Base-by-base conservation (phyloP, 2,329 filamentous ascomycete species). In the Cladosporium velox region DNA sequence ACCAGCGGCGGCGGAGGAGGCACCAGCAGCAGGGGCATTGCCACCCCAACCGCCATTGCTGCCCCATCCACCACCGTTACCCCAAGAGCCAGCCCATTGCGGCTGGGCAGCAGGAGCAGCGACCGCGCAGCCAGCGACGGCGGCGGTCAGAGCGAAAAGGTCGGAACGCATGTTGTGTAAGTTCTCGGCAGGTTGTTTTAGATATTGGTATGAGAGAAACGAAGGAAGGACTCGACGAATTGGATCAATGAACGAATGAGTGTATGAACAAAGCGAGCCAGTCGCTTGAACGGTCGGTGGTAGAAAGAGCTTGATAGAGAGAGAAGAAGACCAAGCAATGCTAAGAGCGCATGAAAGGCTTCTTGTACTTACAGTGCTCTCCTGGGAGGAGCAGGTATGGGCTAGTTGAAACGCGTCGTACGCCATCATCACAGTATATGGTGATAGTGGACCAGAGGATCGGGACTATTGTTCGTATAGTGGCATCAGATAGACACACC, bases 111-210 rank as follows among this genome's bases (percentile, higher is more conserved):
- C 51, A 64, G 61, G 61, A 57, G 61, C 61, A 4, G 61, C 61
- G 28, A 47, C 61, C 41, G 61, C 61, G 51, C 61, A 64, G 24
- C 61, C 61, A 49, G 61, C 61, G 51, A 64, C 51, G 55, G 61
- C 61, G 61, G 51, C 61, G 34, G 61, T 64, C 34, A 64, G 38
- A 64, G 49, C 61, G 35, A 64, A 26, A 24, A 64, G 51, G 26
- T 64, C 61, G 51, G 61, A 64, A 55, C 61, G 61, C 61, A 64
- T 64, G 4, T 57, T 47, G 51, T 26, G 24, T 28, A 15, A 54
- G 14, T 30, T 54, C n/a, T 47, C 41, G 10, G n/a, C n/a, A 47
- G 41, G 5, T 21, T 11, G 28, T 30, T 47, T 44, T 44, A 44
- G 41, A 44, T 47, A 15, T 18, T 10, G 1, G 14, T 28, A 28